Base-by-base conservation (phyloP, 805 yeast species). In the Metschnikowia lachancei region DNA sequence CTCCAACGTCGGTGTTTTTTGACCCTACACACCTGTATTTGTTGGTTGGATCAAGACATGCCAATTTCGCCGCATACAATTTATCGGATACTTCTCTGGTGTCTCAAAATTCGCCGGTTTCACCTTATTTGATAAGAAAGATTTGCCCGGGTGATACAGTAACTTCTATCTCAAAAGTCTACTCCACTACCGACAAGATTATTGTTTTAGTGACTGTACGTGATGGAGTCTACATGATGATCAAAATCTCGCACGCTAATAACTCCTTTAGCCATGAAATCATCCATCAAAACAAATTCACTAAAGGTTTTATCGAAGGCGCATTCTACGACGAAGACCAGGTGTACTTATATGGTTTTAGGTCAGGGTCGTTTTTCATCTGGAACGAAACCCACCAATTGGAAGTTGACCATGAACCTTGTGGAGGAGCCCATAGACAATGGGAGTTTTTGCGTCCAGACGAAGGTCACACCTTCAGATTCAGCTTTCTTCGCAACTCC, bases 361-460 rank as follows among this genome's bases (percentile, higher is more conserved):
- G 82, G 55, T 87, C 94, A 1, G 83, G 84, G 41, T 68, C 76
- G 41, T 90, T 92, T 59, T 85, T 84, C 57, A 64, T 88, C 18
- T 89, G 89, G 83, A 88, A 91, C 62, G 96, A 88, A 58, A 80
- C 90, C 1, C 70, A 75, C 36, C 90, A 87, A 54, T 72, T 75
- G 43, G 96, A 90, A 61, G 61, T 88, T 2, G 70, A 78, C 39
- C 77, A 82, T 47, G 88, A 82, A 51, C 64, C 75, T 12, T 94
- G 98, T 64, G 98, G 98, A 22, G 98, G 98, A 2, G 80, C 94
- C 3, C 97, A 91, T 61, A 75, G 98, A 49, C 78, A 80, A 49
- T 94, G 97, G 97, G 74, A 76, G 29, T 66, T 86, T 20, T 58
- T 65, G 43, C 42, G 33, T 13, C 29, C 30, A 13, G 14, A 18